phyloP scores from a whole-genome alignment of 306 rosid species.

The Citrullus mucosospermus region DNA sequence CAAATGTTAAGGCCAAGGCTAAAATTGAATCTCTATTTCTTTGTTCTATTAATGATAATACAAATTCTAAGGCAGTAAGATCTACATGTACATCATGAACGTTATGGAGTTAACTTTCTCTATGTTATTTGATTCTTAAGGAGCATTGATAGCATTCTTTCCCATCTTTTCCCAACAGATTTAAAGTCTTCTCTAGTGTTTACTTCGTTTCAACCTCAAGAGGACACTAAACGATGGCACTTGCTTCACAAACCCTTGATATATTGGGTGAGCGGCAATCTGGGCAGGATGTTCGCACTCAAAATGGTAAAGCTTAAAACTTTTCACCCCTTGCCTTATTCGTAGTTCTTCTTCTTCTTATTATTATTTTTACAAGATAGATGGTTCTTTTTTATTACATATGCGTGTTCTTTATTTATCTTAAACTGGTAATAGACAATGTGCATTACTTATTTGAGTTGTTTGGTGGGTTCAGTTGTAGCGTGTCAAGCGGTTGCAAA shows the following conservation, averaged over 20 bases:
- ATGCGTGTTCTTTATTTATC: not conserved
- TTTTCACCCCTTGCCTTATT: not conserved
- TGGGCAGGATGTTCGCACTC: conserved; percentile 95
- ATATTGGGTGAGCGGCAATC: conserved; percentile 85
- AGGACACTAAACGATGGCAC: conserved; percentile 28
- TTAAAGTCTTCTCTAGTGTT: not conserved
- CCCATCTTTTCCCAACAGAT: not conserved
- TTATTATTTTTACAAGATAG: not conserved
- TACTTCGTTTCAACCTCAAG: not conserved
- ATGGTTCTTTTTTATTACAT: not conserved
- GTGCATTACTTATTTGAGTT: conserved; percentile 3
- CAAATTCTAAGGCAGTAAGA: not conserved
- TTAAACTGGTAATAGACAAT: not conserved
- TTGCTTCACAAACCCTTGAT: conserved; percentile 50
- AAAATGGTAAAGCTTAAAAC: conserved; percentile 45
- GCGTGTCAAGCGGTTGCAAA: conserved; percentile 92
- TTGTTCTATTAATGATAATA: not conserved
- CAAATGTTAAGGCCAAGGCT: not conserved
- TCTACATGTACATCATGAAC: not conserved
- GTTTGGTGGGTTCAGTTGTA: conserved; percentile 32
- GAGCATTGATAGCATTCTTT: not conserved
- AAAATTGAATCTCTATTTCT: not conserved
- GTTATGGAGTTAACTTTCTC: not conserved
- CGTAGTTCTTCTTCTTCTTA: too few species aligned
- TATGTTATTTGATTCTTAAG: not conserved